Evolutionary conservation across 108 stramenopile species (phyloP).

Genomic region (Nitzschia sp.): DNA sequence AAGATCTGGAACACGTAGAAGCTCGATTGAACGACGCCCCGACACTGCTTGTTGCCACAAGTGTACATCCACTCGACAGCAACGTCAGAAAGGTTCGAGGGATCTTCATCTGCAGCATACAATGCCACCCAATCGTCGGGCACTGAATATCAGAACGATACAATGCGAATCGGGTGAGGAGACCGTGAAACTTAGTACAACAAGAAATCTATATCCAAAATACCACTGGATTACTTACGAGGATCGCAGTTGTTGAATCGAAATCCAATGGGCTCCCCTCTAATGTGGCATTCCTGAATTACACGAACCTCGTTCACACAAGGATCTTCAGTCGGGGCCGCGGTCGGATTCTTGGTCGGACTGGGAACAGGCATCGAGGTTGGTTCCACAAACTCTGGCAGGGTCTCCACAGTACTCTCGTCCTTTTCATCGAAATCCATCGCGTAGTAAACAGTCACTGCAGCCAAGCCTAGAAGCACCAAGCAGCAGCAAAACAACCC

Average conservation of each 20-base stretch:
- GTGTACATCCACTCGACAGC: neutral
- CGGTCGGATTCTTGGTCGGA: neutral
- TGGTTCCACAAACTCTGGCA: neutral
- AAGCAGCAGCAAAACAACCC: neutral
- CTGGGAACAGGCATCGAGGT: neutral
- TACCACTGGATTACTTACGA: too few relatives aligned
- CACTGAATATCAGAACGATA: neutral
- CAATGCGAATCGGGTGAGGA: neutral
- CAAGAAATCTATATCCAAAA: too few relatives aligned
- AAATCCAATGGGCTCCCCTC: conserved; percentile 6
- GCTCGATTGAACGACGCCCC: neutral
- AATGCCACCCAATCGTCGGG: conserved; percentile 11
- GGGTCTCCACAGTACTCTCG: neutral
- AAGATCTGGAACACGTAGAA: neutral
- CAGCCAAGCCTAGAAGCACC: neutral
- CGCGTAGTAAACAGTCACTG: neutral
- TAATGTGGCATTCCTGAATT: neutral
- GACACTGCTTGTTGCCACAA: conserved; percentile 1
- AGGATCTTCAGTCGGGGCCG: neutral
- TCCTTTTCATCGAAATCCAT: neutral
- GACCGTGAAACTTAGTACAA: neutral
- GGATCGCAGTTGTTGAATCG: conserved; percentile 24
- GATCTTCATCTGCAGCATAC: conserved; percentile 6
- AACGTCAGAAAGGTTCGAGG: neutral
- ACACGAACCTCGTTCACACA: neutral